These are phyloP conservation scores for Prunus armeniaca DNA, from an alignment of 306 rosid species.

Conservation along the genomic window DNA sequence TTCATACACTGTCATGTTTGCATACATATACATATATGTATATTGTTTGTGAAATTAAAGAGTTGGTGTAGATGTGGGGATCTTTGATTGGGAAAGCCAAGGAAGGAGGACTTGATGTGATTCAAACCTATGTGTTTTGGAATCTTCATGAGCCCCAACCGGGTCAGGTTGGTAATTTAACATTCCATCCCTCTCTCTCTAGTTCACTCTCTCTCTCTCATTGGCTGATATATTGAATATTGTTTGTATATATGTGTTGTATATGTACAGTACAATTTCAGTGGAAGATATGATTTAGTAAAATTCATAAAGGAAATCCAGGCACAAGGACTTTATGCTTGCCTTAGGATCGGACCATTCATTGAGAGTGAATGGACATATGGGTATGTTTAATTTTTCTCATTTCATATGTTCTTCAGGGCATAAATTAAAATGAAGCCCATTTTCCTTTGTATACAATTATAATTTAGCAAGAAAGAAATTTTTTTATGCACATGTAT, in stretches of 20 bases:
- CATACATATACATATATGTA: background rate
- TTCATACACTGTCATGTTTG: too few relatives aligned
- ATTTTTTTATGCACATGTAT: too few relatives aligned
- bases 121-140: constrained; percentile 90
- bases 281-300: constrained; percentile 60
- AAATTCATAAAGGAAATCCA: constrained; percentile 70
- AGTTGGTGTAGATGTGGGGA: constrained; percentile 67
- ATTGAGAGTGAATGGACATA: constrained; percentile 76
- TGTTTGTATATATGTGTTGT: background rate
- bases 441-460: too few relatives aligned
- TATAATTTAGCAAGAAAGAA: too few relatives aligned
- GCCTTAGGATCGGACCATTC: constrained; percentile 83
- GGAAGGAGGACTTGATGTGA: constrained; percentile 73
- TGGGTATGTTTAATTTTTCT: constrained; percentile 43
- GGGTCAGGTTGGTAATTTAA: constrained; percentile 43
- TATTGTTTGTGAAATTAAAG: background rate
- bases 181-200: background rate
- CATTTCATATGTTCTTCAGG: too few relatives aligned
- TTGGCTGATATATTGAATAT: background rate
- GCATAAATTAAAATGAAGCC: too few relatives aligned
- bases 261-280: constrained; percentile 56
- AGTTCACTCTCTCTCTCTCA: background rate
- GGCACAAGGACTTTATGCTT: constrained; percentile 67
- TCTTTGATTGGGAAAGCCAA: constrained; percentile 65
- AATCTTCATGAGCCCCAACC: constrained; percentile 77